Conservation (phyloP, 306 rosid genomes). For the Vigna angularis region DNA sequence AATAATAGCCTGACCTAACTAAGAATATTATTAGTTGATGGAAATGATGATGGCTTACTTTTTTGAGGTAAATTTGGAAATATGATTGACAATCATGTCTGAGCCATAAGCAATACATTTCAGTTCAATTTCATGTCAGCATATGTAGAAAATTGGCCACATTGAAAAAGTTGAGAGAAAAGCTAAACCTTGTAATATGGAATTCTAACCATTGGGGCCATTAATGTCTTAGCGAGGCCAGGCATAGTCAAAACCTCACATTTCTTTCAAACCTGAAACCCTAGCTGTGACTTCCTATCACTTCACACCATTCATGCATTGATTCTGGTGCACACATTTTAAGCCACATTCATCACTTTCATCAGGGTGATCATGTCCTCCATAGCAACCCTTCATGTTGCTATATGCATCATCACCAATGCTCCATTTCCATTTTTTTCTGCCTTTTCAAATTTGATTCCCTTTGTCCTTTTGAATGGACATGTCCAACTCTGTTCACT, state of each 20-base stretch:
- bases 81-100: slow-evolving; percentile 22
- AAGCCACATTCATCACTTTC: slow-evolving; percentile 32
- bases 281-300: slow-evolving; percentile 23
- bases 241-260: slow-evolving; percentile 44
- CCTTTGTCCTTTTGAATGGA: slow-evolving; percentile 38
- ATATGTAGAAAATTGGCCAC: slow-evolving; percentile 13
- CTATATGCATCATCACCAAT: neutral
- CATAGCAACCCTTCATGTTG: neutral
- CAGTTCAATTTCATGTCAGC: slow-evolving; percentile 14
- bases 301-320: neutral
- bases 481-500: slow-evolving; percentile 22
- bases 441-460: slow-evolving; percentile 26
- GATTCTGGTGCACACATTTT: slow-evolving; percentile 10
- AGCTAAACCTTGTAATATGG: neutral
- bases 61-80: neutral
- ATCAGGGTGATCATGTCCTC: neutral
- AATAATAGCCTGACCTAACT: neutral
- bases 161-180: slow-evolving; percentile 17
- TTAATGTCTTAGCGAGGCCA: slow-evolving; percentile 53
- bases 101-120: slow-evolving; percentile 2
- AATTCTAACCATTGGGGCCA: slow-evolving; percentile 53
- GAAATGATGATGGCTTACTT: neutral
- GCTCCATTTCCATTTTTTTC: slow-evolving; percentile 18
- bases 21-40: neutral
- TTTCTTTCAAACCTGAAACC: slow-evolving; percentile 29